Conservation (phyloP, 192 early-diverging fungal genomes). For the Geranomyces michiganensis region DNA sequence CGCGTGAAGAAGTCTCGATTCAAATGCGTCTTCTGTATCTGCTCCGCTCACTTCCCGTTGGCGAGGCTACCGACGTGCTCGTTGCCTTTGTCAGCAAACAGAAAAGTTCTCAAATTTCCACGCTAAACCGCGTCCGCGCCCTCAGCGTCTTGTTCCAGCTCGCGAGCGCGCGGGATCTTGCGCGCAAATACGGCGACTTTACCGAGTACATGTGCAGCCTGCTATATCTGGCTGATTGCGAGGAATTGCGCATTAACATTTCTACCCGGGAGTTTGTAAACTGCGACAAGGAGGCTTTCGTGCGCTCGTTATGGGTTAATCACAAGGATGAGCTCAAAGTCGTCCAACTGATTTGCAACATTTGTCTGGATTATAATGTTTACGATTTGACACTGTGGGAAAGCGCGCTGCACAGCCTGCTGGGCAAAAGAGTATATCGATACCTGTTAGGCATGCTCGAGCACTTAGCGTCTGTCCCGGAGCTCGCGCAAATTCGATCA, state of each 20-base stretch:
- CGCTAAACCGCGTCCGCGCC: conserved; percentile 62
- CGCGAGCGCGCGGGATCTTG: conserved; percentile 51
- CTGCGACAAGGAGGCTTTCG: conserved; percentile 69
- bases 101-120: conserved; percentile 43
- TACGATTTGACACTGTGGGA: conserved; percentile 63
- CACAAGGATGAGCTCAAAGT: conserved; percentile 60
- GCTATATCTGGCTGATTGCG: conserved; percentile 74
- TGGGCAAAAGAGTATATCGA: conserved; percentile 38
- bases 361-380: conserved; percentile 72
- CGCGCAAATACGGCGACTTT: conserved; percentile 26
- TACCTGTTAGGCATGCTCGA: conserved; percentile 60
- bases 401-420: conserved; percentile 59
- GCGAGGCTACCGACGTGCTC: conserved; percentile 46
- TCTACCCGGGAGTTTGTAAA: conserved; percentile 60
- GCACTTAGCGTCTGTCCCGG: conserved; percentile 39
- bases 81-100: conserved; percentile 54
- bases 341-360: conserved; percentile 69
- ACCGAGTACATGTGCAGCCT: conserved; percentile 60
- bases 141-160: conserved; percentile 62
- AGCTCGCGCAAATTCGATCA: conserved; percentile 35
- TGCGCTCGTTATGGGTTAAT: conserved; percentile 69
- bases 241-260: conserved; percentile 65
- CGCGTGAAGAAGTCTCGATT: conserved; percentile 35
- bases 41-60: conserved; percentile 40
- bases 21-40: conserved; percentile 59